Conservation (phyloP, 148 eudicot genomes). For the Amaranthus hypochondriacus region DNA sequence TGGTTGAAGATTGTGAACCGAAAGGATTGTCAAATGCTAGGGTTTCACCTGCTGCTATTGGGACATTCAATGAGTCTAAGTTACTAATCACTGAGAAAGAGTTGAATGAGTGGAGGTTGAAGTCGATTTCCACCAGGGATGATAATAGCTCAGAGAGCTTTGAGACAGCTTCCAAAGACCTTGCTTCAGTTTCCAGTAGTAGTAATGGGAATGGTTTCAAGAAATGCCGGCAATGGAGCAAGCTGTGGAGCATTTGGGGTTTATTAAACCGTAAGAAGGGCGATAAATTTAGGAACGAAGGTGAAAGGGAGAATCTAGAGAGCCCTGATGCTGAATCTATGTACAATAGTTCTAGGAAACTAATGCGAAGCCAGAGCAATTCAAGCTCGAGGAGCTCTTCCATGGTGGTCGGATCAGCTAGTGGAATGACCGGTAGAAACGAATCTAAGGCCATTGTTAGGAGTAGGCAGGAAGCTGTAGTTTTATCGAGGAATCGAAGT, state of each 20-base stretch:
- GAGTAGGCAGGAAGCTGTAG: slow-evolving; percentile 33
- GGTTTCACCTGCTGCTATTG: slow-evolving; percentile 39
- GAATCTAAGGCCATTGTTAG: slow-evolving; percentile 26
- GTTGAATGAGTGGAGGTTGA: slow-evolving; percentile 46
- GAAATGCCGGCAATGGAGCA: slow-evolving; percentile 58
- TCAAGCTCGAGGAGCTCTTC: slow-evolving; percentile 31
- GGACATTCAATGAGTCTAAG: slow-evolving; percentile 36
- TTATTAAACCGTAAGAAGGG: slow-evolving; percentile 31
- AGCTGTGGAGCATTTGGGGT: slow-evolving; percentile 58
- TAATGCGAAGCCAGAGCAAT: slow-evolving; percentile 39
- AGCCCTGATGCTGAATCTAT: slow-evolving; percentile 14
- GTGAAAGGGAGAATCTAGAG: slow-evolving; percentile 14
- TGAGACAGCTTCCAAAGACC: slow-evolving; percentile 39
- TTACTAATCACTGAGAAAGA: slow-evolving; percentile 63
- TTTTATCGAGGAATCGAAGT: slow-evolving; percentile 43
- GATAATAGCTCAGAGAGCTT: slow-evolving; percentile 37
- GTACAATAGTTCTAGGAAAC: slow-evolving; percentile 29
- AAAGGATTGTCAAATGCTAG: slow-evolving; percentile 28
- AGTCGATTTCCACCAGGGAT: slow-evolving; percentile 33
- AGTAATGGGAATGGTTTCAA: slow-evolving; percentile 33
- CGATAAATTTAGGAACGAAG: slow-evolving; percentile 25
- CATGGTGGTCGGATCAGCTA: slow-evolving; percentile 23
- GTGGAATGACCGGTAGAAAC: slow-evolving; percentile 22
- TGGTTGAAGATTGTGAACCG: slow-evolving; percentile 40
- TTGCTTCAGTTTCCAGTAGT: slow-evolving; percentile 28